phyloP scores from a whole-genome alignment of 306 rosid species.

The Ormosia emarginata region DNA sequence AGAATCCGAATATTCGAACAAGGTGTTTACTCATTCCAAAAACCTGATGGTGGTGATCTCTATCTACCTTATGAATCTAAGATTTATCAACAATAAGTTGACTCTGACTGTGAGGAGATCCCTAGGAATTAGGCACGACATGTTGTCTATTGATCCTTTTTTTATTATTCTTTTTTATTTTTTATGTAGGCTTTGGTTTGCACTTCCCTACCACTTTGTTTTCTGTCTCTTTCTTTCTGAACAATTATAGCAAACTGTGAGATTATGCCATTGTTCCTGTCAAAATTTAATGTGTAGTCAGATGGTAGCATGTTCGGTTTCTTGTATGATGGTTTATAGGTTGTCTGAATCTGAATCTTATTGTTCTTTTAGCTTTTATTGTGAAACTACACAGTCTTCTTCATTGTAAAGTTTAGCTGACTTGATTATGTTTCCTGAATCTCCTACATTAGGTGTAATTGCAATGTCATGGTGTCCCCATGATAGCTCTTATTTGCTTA shows the following conservation, averaged over 20 bases:
- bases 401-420: conserved; percentile 16
- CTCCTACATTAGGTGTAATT: conserved; percentile 70
- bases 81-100: too few species aligned
- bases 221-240: neutral
- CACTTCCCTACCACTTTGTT: neutral
- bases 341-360: neutral
- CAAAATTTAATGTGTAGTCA: neutral
- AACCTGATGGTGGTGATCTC: neutral
- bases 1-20: too few species aligned
- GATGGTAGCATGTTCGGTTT: neutral
- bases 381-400: neutral
- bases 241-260: neutral
- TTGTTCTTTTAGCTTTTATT: neutral
- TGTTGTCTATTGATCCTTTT: neutral
- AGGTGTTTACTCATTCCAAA: neutral
- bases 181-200: neutral
- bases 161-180: neutral
- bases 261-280: neutral
- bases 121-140: neutral
- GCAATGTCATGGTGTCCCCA: conserved; percentile 99
- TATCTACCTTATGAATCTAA: too few species aligned
- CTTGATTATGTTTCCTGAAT: conserved; percentile 22
- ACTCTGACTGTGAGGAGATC: neutral
- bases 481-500: conserved; percentile 88
- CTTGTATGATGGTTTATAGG: conserved; percentile 10